Base-by-base conservation (phyloP, 768 basidiomycete species). In the Boletus tylopilopsis region DNA sequence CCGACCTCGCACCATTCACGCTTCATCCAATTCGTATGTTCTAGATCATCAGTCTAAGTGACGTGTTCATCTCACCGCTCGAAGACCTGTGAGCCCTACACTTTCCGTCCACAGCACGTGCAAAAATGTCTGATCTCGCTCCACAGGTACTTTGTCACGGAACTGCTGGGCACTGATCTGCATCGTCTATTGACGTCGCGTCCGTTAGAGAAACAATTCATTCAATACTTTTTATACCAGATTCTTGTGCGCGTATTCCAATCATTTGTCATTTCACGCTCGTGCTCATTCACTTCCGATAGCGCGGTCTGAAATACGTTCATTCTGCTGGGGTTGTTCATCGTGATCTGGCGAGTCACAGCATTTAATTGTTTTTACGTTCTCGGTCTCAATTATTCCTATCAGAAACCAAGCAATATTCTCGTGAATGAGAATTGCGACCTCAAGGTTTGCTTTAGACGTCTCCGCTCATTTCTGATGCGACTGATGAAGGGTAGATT, bases 351-450 rank as follows among this genome's bases (percentile, higher is more conserved):
- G 90, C 90, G 55, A 52, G 85, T 70, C 30, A 27, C 9, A 13
- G 21, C 6, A 25, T 30, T 18, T 29, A 11, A 23, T 30, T 45
- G 15, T n/a, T 24, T 35, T 32, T 23, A 10, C 24, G 1, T 15
- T n/a, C 12, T 12, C 19, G 8, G 3, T 45, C 25, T 45, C 21
- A 36, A 24, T 42, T 24, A 34, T 46, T 19, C 27, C 36, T 5
- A 16, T 49, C 50, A 92, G 88, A 99, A 99, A 87, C 96, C 96
- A 9, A 94, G 92, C 67, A 99, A 99, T 70, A 98, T 99, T 60
- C 88, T 99, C 55, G 94, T 99, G 57, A 99, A 99, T 66, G 96
- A 99, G 74, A 99, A 99, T 69, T 99, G 96, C 67, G 96, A 99
- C 70, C 80, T 99, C 60, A 96, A 95, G 82, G 93, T 90, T 37